phyloP scores from a whole-genome alignment of 2,329 filamentous ascomycete species.

The Cladosporium sp. region DNA sequence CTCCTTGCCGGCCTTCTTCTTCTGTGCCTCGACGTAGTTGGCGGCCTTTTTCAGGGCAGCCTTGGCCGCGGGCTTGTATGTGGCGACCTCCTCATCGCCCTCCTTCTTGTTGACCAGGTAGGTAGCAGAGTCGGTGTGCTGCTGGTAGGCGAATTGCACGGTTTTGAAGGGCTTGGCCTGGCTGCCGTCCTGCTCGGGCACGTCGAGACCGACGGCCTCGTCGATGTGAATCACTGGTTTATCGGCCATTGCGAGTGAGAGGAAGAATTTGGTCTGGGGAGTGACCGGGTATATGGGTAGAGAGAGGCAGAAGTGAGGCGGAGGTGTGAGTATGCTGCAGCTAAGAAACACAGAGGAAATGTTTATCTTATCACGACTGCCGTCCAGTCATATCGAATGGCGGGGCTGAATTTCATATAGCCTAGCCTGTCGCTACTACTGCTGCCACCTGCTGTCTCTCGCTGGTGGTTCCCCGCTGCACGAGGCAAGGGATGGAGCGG shows the following conservation, averaged over 20 bases:
- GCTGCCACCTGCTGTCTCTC: too few relatives aligned
- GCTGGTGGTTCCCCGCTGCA: too few relatives aligned
- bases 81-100: constrained; percentile 61
- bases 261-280: background rate
- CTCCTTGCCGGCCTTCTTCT: constrained; percentile 81
- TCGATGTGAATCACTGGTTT: constrained; percentile 65
- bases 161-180: constrained; percentile 77
- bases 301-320: background rate
- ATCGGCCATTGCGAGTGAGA: constrained; percentile 27
- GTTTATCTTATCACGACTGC: background rate
- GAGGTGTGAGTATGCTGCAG: too few relatives aligned
- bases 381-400: background rate
- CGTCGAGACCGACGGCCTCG: constrained; percentile 69
- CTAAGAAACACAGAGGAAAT: background rate
- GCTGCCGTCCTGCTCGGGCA: constrained; percentile 59
- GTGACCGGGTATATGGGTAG: background rate
- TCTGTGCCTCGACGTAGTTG: constrained; percentile 68
- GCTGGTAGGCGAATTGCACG: constrained; percentile 71
- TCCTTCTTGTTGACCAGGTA: constrained; percentile 68
- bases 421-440: too few relatives aligned
- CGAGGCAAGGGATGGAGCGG: too few relatives aligned
- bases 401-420: background rate
- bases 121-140: constrained; percentile 58
- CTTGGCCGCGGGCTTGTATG: constrained; percentile 81
- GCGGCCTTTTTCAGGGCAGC: constrained; percentile 81